A percentile compares a stretch with the other conserved stretches of the same genome.
Conservation (phyloP, 2,329 filamentous ascomycete genomes). For the Aspergillus sp. region DNA sequence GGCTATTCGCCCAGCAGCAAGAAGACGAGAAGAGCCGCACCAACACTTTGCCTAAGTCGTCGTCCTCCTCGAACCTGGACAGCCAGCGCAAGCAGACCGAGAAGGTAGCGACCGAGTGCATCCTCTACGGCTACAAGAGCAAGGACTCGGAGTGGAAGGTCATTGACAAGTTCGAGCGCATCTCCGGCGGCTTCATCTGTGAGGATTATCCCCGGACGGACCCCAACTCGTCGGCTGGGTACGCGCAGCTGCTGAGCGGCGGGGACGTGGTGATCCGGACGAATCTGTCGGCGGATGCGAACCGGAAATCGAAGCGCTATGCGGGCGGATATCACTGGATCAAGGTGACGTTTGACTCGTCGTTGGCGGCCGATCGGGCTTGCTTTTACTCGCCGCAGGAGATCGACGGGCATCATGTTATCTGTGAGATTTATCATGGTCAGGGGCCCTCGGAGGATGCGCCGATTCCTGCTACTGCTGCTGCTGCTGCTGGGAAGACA, state of each 20-base stretch:
- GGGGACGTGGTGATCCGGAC: constrained; percentile 69
- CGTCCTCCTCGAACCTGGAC: constrained; percentile 43
- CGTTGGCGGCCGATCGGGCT: constrained; percentile 68
- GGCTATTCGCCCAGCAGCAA: constrained; percentile 46
- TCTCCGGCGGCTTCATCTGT: constrained; percentile 76
- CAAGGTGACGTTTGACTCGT: constrained; percentile 76
- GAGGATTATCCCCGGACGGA: constrained; percentile 90
- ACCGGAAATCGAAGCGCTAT: constrained; percentile 75
- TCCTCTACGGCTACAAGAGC: constrained; percentile 79
- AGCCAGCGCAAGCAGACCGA: constrained; percentile 37
- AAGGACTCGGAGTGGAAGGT: constrained; percentile 74
- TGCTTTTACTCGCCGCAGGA: constrained; percentile 69
- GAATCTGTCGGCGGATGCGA: constrained; percentile 69
- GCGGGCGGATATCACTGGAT: constrained; percentile 91
- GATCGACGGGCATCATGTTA: constrained; percentile 68
- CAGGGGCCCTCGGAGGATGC: constrained; percentile 64
- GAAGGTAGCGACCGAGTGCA: constrained; percentile 71
- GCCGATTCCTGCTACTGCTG: constrained; percentile 51
- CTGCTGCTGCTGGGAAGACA: constrained; percentile 26
- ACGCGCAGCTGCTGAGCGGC: constrained; percentile 69
- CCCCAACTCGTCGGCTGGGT: constrained; percentile 67
- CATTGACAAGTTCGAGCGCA: constrained; percentile 81
- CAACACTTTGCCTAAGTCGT: constrained; percentile 38
- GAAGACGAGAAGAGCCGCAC: constrained; percentile 39
- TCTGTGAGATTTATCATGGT: constrained; percentile 68